A percentile compares a stretch with the other conserved stretches of the same genome.
These are phyloP conservation scores for Fusarium ramigenum DNA, from an alignment of 2,329 filamentous ascomycete species.

Conservation along the genomic window DNA sequence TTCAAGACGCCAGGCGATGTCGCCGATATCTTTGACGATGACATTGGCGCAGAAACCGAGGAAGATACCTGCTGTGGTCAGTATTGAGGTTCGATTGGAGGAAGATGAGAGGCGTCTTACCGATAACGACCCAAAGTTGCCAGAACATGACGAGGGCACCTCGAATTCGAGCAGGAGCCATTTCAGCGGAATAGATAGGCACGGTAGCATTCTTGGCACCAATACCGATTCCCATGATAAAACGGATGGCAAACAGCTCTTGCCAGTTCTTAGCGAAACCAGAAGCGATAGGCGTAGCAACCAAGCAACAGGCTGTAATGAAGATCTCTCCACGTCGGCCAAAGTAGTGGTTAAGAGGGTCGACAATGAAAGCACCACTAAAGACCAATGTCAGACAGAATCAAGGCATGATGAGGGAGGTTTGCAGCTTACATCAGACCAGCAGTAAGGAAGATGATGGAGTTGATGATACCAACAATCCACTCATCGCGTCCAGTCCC, in stretches of 20 bases:
- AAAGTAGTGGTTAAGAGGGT: conserved; percentile 63
- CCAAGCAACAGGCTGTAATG: conserved; percentile 75
- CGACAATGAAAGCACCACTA: conserved; percentile 54
- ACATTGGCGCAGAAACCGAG: conserved; percentile 55
- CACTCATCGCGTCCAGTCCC: conserved; percentile 46
- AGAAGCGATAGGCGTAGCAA: conserved; percentile 70
- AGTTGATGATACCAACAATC: conserved; percentile 73
- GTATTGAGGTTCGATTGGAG: fast-evolving
- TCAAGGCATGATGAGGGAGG: fast-evolving
- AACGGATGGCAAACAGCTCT: conserved; percentile 72
- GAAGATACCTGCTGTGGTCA: conserved; percentile 43
- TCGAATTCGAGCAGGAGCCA: conserved; percentile 72
- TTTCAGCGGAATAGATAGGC: conserved; percentile 80
- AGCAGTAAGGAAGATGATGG: conserved; percentile 42
- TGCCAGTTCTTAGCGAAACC: conserved; percentile 73
- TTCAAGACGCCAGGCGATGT: conserved; percentile 53
- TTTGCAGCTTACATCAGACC: conserved; percentile 38
- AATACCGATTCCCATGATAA: conserved; percentile 75
- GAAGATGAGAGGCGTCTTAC: conserved; percentile 1
- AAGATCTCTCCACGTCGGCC: conserved; percentile 70
- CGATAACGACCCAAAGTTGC: conserved; percentile 73
- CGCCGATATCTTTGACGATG: conserved; percentile 40
- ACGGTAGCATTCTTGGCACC: conserved; percentile 72
- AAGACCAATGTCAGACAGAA: neutral
- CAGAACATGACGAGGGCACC: conserved; percentile 85